A percentile compares a stretch with the other conserved stretches of the same genome.
phyloP scores from a whole-genome alignment of 495 filamentous ascomycete genomes.

The Coniosporium apollinis region DNA sequence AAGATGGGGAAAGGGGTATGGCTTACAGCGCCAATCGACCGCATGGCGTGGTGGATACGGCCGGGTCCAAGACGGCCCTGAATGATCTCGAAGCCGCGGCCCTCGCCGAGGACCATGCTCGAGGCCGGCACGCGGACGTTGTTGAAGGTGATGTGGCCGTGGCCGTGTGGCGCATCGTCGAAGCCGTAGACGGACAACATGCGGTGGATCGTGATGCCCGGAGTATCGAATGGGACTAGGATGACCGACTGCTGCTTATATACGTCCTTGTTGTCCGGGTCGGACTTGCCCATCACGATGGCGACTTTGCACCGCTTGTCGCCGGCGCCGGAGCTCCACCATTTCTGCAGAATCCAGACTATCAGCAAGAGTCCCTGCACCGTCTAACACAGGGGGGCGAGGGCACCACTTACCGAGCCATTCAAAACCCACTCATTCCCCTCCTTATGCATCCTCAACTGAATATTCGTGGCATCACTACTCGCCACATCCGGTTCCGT shows the following conservation, averaged over 20 bases:
- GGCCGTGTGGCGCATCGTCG: conserved; percentile 29
- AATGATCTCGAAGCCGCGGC: conserved; percentile 29
- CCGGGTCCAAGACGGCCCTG: conserved; percentile 29
- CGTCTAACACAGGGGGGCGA: no score
- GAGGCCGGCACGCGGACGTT: conserved; percentile 26
- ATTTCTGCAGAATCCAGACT: conserved; percentile 17
- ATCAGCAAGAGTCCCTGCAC: conserved; percentile 5
- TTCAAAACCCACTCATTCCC: conserved; percentile 27
- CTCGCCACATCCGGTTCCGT: conserved; percentile 28
- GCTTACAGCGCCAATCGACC: conserved; percentile 20
- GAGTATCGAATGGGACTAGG: conserved; percentile 23
- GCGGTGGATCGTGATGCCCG: conserved; percentile 28
- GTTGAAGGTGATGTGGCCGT: conserved; percentile 26
- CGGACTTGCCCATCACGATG: conserved; percentile 27
- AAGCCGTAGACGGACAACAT: conserved; percentile 29
- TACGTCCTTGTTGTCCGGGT: conserved; percentile 19
- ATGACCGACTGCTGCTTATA: conserved; percentile 29
- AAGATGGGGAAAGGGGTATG: neutral
- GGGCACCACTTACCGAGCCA: conserved; percentile 14
- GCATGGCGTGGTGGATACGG: conserved; percentile 29
- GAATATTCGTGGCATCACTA: conserved; percentile 27
- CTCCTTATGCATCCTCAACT: conserved; percentile 19
- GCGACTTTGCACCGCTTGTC: conserved; percentile 28
- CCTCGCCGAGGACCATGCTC: conserved; percentile 25
- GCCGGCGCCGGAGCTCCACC: conserved; percentile 27